phyloP scores from a whole-genome alignment of 441 rosid genomes.

The Croton laevigatus region DNA sequence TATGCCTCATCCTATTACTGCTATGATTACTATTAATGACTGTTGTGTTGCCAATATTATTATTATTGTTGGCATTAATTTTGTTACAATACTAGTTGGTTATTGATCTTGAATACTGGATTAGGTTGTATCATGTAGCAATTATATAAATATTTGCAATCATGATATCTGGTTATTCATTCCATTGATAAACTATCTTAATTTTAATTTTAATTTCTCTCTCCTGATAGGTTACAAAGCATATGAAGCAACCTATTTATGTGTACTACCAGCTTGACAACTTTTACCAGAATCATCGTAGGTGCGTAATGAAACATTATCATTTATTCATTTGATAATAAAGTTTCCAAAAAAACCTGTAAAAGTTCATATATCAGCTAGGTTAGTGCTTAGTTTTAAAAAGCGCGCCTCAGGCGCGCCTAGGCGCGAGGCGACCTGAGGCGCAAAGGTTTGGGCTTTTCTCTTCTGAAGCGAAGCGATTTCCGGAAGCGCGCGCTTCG shows the following conservation, averaged over 20 bases:
- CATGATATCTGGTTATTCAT: neutral
- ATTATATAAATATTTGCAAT: neutral
- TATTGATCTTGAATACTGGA: neutral
- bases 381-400: too few relatives aligned
- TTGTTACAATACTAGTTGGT: neutral
- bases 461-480: too few relatives aligned
- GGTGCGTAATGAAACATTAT: conserved; percentile 38
- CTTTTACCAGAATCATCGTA: conserved; percentile 96
- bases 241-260: conserved; percentile 77
- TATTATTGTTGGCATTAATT: neutral
- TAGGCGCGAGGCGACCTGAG: too few relatives aligned
- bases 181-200: conserved; percentile 1
- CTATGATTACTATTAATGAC: conserved; percentile 2
- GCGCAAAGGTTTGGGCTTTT: neutral
- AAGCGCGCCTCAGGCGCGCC: too few relatives aligned
- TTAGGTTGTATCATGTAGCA: neutral
- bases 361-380: neutral
- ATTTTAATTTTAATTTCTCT: too few relatives aligned
- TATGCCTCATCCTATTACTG: neutral
- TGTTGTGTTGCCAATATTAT: neutral
- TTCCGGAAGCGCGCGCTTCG: too few relatives aligned
- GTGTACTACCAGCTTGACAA: conserved; percentile 94
- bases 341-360: neutral
- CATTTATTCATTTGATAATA: neutral
- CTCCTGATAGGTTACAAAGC: conserved; percentile 59